Percentiles rank a stretch among this genome's conserved stretches.
Evolutionary conservation across 139 green algal species (phyloP).

Genomic region (Chlorella sp.): DNA sequence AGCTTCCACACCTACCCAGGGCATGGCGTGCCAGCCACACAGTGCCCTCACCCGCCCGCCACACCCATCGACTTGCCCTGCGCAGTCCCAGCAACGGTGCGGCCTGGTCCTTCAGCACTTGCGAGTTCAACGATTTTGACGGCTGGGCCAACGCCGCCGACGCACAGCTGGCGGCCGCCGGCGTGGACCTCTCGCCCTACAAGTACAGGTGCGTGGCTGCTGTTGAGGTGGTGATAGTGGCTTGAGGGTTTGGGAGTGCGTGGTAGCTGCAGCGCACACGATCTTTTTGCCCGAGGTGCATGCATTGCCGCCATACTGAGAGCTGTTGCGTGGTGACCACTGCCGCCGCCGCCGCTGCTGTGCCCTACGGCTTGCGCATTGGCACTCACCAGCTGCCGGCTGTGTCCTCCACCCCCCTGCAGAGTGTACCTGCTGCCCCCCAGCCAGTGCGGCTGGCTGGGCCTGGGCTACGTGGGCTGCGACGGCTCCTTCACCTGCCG

Average conservation of each 20-base stretch:
- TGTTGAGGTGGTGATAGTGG: background rate
- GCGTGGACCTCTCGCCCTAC: background rate
- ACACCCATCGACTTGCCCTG: background rate
- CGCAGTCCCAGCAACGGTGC: background rate
- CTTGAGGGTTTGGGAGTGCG: background rate
- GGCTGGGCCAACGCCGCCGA: background rate
- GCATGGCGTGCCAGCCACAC: background rate
- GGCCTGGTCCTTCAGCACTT: background rate
- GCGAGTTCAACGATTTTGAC: background rate
- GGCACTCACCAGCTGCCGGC: background rate
- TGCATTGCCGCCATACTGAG: background rate
- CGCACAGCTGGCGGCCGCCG: background rate
- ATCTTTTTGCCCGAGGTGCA: background rate
- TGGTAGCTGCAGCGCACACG: too few relatives aligned
- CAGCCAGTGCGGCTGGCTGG: conserved; percentile 5
- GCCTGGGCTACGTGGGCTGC: conserved; percentile 11
- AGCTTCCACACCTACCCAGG: background rate
- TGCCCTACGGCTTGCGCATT: too few relatives aligned
- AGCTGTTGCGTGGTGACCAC: background rate
- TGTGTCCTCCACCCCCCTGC: background rate
- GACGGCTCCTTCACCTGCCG: conserved; percentile 6
- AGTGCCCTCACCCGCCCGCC: background rate
- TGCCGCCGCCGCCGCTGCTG: background rate
- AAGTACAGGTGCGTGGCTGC: background rate
- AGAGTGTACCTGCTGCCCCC: conserved; percentile 22